Evolutionary conservation across 257 asterid genomes (phyloP), one percentile per base, ranked within the genome.

Genomic region (Capsicum baccatum): DNA sequence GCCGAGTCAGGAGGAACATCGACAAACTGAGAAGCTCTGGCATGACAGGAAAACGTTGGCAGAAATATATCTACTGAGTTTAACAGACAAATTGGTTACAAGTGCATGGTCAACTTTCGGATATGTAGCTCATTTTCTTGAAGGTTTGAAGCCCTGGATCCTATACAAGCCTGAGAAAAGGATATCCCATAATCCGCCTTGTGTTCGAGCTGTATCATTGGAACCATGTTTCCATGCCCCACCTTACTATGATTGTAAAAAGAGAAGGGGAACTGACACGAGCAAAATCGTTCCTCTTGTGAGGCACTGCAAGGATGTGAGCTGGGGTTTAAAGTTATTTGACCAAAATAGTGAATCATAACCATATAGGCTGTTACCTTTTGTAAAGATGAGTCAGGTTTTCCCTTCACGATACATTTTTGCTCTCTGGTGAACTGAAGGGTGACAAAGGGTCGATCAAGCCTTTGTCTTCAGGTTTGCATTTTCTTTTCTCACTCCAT

Each of bases 31-130:
- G 87, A 91, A 92, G 74, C 84, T 79, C 6, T 79, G 83, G 79
- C 95, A 93, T 80, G 89, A 93, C n/a, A 84, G 88, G 17, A 92
- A 91, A 85, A 93, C 95, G 5, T 90, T 90, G 95, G 94, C 97
- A 0, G 97, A 94, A 76, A 93, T 94, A 86, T 94, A 93, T 64
- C 85, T 93, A 19, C 91, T 95, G 82, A 91, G 97, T 87, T 85
- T 93, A 80, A 90, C 88, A 4, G 98, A 95, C 83, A 95, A 89
- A 83, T 47, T 93, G 89, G 96, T 92, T 4, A 95, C 98, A 9
- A 95, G 95, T 70, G 89, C 93, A n/a, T 89, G 92, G 92, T 93
- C 98, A 10, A 95, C 98, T 47, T 95, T 93, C 19, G 98, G 98
- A 8, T 95, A 93, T 66, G 95, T 95, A 68, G 97, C 97, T 54